Base-by-base conservation (phyloP, 2,329 filamentous ascomycete genomes). In the Aspergillus cejpii region DNA sequence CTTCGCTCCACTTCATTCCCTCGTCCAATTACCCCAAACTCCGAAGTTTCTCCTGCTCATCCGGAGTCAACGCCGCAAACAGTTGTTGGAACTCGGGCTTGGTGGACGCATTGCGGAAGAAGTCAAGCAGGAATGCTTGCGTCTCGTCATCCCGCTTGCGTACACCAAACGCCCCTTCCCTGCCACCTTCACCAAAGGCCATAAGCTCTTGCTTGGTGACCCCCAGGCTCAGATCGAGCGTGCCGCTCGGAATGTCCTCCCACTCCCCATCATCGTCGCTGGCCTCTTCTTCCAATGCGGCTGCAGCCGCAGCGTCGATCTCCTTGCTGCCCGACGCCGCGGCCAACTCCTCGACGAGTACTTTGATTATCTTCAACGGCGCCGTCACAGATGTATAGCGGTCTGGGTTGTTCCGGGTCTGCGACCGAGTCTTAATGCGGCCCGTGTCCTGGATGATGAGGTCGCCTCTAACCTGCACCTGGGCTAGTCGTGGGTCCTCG, bases 341-440 rank as follows among this genome's bases (percentile, higher is more conserved):
- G 5, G 86, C 75, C 2, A 98, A 79, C 69, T 98, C 92, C 61
- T 95, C 88, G 37, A 97, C 84, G 6, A 98, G 79, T 3, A 97
- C 84, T 73, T 98, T 98, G 68, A 97, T 72, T 49, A 98, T 96
- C 72, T 98, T 98, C 61, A 98, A 77, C 1, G 87, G 83, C 0
- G 90, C 90, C 0, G 90, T 81, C 47, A 98, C 81, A 48, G 86
- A 80, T 5, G 89, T 96, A 71, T 84, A 97, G 63, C 85, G 83
- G 63, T 96, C 90, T 12, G 92, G 92, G 63, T 91, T 91, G 63
- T 84, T 79, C 68, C 85, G 89, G 11, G 92, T 83, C 57, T 90
- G 86, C 41, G 90, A 96, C 49, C 92, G 81, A 15, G 92, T 98
- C 82, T 95, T 89, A 66, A 98, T 98, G 50, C 84, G 71, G 53